Conservation (phyloP, 305 asterid genomes). For the Coffea humblotiana region DNA sequence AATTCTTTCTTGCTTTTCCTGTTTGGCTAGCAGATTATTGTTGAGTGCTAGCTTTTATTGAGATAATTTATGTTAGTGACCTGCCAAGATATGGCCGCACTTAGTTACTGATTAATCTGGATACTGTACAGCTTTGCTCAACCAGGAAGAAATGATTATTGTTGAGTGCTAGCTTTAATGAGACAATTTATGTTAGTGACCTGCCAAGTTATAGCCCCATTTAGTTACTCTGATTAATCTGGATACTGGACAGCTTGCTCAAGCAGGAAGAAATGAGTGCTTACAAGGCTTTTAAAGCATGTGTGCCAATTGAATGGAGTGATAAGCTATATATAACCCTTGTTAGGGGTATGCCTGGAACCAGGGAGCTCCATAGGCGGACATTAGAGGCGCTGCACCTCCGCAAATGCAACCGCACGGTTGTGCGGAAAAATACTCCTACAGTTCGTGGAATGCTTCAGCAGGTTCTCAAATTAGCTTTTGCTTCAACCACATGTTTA, state of each 20-base stretch:
- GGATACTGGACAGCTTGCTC: slow-evolving; percentile 22
- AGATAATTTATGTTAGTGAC: background rate
- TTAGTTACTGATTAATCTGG: slow-evolving; percentile 4
- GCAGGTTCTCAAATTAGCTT: slow-evolving; percentile 50
- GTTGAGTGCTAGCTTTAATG: background rate
- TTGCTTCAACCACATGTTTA: background rate
- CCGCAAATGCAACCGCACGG: slow-evolving; percentile 85
- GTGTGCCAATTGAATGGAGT: slow-evolving; percentile 88
- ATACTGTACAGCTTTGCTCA: slow-evolving; percentile 19
- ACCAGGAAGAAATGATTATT: slow-evolving; percentile 42
- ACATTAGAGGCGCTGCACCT: slow-evolving; percentile 92
- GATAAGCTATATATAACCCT: slow-evolving; percentile 79
- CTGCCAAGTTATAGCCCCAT: background rate
- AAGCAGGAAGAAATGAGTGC: slow-evolving; percentile 62
- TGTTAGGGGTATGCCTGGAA: slow-evolving; percentile 97
- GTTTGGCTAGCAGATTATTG: background rate
- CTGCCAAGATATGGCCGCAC: background rate
- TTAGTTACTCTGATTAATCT: slow-evolving; percentile 1
- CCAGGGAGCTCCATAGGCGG: slow-evolving; percentile 90
- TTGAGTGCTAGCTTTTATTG: too few species aligned
- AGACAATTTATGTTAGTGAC: background rate
- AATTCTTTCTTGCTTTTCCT: background rate
- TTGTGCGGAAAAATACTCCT: slow-evolving; percentile 81
- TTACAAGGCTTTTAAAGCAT: slow-evolving; percentile 76
- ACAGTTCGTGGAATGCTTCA: slow-evolving; percentile 90